phyloP scores from a whole-genome alignment of 2,329 filamentous ascomycete species.

The Cordyceps pruinosa region DNA sequence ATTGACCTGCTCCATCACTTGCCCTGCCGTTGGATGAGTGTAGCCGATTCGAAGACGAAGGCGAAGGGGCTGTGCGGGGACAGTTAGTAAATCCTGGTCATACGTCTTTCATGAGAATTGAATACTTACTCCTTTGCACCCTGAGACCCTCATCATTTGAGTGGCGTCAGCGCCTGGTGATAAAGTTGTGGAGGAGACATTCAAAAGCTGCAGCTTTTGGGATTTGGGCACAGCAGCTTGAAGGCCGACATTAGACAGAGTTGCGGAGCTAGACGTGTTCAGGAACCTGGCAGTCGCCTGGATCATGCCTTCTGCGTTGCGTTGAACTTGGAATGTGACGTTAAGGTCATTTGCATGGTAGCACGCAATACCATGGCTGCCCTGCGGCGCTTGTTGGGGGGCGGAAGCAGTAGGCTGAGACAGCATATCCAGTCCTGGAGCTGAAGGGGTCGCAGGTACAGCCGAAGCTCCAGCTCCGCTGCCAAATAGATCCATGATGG shows the following conservation, averaged over 20 bases:
- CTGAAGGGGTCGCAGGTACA: constrained; percentile 32
- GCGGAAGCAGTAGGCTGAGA: constrained; percentile 40
- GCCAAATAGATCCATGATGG: constrained; percentile 88
- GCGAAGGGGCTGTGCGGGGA: constrained; percentile 60
- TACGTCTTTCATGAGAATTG: neutral
- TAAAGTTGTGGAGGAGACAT: constrained; percentile 76
- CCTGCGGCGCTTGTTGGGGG: constrained; percentile 33
- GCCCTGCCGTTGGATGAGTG: constrained; percentile 59
- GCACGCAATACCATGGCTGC: constrained; percentile 54
- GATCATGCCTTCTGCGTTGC: constrained; percentile 70
- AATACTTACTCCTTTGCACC: constrained; percentile 78
- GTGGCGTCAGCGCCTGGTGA: constrained; percentile 74
- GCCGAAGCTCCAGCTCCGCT: constrained; percentile 33
- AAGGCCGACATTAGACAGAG: constrained; percentile 68
- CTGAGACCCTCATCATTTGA: constrained; percentile 82
- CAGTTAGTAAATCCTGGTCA: constrained; percentile 16
- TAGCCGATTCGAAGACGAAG: constrained; percentile 82
- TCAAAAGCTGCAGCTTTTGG: constrained; percentile 86
- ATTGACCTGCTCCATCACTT: constrained; percentile 87
- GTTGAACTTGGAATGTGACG: constrained; percentile 76
- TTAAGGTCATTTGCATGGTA: constrained; percentile 83
- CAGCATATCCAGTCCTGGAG: constrained; percentile 41
- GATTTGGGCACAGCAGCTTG: constrained; percentile 96
- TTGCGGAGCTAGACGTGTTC: constrained; percentile 61
- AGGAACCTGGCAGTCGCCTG: constrained; percentile 80